These are phyloP conservation scores for Verruconis gallopava DNA, from an alignment of 2,329 filamentous ascomycete species.

Conservation along the genomic window DNA sequence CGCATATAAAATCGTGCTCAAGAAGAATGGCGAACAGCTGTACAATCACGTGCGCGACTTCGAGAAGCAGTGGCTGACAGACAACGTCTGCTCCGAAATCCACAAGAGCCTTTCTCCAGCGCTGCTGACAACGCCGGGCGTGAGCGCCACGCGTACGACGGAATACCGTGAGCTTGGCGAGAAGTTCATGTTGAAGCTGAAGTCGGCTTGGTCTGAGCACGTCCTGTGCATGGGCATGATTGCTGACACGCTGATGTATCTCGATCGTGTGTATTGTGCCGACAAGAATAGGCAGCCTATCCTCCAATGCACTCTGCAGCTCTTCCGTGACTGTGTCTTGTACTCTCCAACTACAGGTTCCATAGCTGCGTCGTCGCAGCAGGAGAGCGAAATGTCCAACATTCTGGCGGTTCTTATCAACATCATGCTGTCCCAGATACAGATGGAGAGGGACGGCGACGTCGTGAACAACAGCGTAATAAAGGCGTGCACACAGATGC, in stretches of 20 bases:
- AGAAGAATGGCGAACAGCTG: constrained; percentile 69
- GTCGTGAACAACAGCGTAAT: constrained; percentile 74
- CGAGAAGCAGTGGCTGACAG: constrained; percentile 67
- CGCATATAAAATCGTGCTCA: constrained; percentile 85
- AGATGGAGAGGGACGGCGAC: constrained; percentile 84
- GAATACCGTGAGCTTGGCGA: constrained; percentile 73
- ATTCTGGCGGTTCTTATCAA: constrained; percentile 17
- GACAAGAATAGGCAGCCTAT: constrained; percentile 66
- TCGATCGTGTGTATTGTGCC: constrained; percentile 72
- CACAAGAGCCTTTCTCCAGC: constrained; percentile 26
- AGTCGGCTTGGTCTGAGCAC: constrained; percentile 75
- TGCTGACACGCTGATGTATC: constrained; percentile 93
- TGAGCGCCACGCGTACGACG: constrained; percentile 48
- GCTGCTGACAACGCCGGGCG: constrained; percentile 53
- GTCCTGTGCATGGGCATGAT: constrained; percentile 93
- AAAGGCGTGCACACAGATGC: constrained; percentile 75
- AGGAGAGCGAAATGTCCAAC: constrained; percentile 1
- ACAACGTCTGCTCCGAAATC: constrained; percentile 59
- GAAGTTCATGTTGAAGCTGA: constrained; percentile 64
- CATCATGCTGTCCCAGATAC: constrained; percentile 79
- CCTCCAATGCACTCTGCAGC: constrained; percentile 69
- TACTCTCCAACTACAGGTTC: constrained; percentile 42
- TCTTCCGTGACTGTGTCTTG: constrained; percentile 80
- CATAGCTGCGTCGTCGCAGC: constrained; percentile 16
- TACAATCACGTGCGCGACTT: constrained; percentile 72